Percentiles rank a stretch among this genome's conserved stretches.
Evolutionary conservation across 2,329 filamentous ascomycete genomes (phyloP).

Genomic region (Xylariaceae sp.): DNA sequence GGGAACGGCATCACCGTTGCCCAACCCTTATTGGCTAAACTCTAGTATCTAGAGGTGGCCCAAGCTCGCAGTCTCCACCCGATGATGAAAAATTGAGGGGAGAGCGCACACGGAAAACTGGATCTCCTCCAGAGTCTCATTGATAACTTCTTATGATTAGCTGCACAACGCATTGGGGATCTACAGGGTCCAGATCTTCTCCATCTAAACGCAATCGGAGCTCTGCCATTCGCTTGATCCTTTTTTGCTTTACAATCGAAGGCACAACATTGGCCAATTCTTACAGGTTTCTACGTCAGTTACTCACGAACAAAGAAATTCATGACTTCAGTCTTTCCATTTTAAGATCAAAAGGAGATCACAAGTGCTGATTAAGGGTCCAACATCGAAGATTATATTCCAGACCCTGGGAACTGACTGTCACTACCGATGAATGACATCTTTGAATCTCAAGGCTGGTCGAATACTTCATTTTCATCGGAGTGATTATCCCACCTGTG

Average conservation of each 20-base stretch:
- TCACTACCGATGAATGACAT: too few species aligned
- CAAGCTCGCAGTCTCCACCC: conserved; percentile 13
- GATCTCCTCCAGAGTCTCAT: not conserved
- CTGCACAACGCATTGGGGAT: conserved; percentile 22
- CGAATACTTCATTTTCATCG: too few species aligned
- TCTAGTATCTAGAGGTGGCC: conserved; percentile 28
- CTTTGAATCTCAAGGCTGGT: too few species aligned
- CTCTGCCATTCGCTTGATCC: conserved; percentile 11
- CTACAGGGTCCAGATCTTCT: conserved; percentile 31
- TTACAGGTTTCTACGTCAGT: not conserved
- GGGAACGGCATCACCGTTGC: conserved; percentile 24
- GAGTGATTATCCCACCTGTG: too few species aligned
- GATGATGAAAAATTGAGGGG: not conserved
- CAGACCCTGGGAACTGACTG: too few species aligned
- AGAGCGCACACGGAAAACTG: conserved; percentile 25
- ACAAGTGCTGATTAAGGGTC: too few species aligned
- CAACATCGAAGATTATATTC: too few species aligned
- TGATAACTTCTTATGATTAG: not conserved
- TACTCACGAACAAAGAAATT: not conserved
- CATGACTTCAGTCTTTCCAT: conserved; percentile 11
- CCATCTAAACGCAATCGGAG: conserved; percentile 1
- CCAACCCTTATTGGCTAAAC: conserved; percentile 30
- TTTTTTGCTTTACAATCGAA: not conserved
- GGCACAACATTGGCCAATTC: conserved; percentile 21
- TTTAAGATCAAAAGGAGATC: not conserved